Base-by-base conservation (phyloP, 2,329 filamentous ascomycete genomes). In the Hypoxylon sp. region DNA sequence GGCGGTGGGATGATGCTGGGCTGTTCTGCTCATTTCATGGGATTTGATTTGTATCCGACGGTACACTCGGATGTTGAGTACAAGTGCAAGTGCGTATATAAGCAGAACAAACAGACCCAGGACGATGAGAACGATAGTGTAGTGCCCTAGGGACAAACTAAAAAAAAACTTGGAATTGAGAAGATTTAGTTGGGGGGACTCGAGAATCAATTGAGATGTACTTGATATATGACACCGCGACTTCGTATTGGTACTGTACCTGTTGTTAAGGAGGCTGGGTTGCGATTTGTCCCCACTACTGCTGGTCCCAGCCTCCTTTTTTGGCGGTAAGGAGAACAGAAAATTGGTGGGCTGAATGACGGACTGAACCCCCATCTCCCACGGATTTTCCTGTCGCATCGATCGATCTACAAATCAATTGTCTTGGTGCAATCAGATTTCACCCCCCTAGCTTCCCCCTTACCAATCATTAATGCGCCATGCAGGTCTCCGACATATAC, bases 261-360 rank as follows among this genome's bases (percentile, higher is more conserved):
- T 6, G 32, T 43, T 38, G 36, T 13, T 52, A 41, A 41, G 67
- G 68, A 68, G 68, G 68, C 48, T 70, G 68, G 68, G 58, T 52
- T 25, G 32, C 23, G 61, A 57, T 65, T 14, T 46, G 32, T 60
- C 63, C 6, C 67, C 64, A 70, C 63, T 67, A 25, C 56, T 51
- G 55, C 49, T 65, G 57, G 57, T 32, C 38, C 68, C 68, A 70
- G 65, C 68, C 68, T 65, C 61, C 43, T 62, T 65, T 70, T 68
- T 63, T 38, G 32, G 34, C 14, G 28, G 19, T 11, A 49, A 63
- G 21, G 9, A 28, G 43, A n/a, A n/a, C 59, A 55, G 28, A 30
- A 38, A 67, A 60, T 67, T 53, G 19, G 67, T 67, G 60, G 68
- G 68, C 65, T 67, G 64, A 67, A 67, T 58, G 53, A 53, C 43